These are phyloP conservation scores for Sugiyamaella sp. DNA, from an alignment of 1,139 yeast species.

Conservation along the genomic window DNA sequence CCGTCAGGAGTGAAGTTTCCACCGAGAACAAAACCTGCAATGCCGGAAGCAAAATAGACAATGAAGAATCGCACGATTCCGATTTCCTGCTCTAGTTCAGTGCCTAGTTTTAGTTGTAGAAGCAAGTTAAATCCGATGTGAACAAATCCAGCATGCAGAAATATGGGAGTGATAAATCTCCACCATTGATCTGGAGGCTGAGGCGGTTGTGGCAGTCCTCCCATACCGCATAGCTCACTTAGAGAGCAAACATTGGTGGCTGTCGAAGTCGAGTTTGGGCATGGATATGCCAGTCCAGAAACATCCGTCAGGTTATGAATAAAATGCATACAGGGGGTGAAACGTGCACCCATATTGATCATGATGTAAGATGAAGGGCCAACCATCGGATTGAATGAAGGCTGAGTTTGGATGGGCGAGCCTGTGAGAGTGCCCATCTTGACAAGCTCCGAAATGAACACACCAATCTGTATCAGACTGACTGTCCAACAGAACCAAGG, in stretches of 20 bases:
- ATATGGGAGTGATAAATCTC: conserved; percentile 70
- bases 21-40: conserved; percentile 70
- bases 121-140: conserved; percentile 69
- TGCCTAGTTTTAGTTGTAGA: conserved; percentile 64
- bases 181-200: conserved; percentile 62
- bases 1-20: conserved; percentile 75
- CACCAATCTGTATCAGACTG: conserved; percentile 53
- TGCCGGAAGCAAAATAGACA: conserved; percentile 64
- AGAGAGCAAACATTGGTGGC: conserved; percentile 61
- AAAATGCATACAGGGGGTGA: conserved; percentile 70
- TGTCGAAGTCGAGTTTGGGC: conserved; percentile 65
- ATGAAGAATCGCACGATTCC: conserved; percentile 60
- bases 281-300: conserved; percentile 55
- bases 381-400: conserved; percentile 77
- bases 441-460: conserved; percentile 69
- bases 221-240: conserved; percentile 63
- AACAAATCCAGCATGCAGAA: conserved; percentile 72
- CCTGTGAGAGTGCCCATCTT: conserved; percentile 65
- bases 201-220: conserved; percentile 45
- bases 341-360: conserved; percentile 73
- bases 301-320: conserved; percentile 56
- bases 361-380: conserved; percentile 75
- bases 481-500: conserved; percentile 42
- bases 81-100: conserved; percentile 60
- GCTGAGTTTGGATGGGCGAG: conserved; percentile 67